Evolutionary conservation across 768 basidiomycete species (phyloP).

Genomic region (Pleurotus cornucopiae): DNA sequence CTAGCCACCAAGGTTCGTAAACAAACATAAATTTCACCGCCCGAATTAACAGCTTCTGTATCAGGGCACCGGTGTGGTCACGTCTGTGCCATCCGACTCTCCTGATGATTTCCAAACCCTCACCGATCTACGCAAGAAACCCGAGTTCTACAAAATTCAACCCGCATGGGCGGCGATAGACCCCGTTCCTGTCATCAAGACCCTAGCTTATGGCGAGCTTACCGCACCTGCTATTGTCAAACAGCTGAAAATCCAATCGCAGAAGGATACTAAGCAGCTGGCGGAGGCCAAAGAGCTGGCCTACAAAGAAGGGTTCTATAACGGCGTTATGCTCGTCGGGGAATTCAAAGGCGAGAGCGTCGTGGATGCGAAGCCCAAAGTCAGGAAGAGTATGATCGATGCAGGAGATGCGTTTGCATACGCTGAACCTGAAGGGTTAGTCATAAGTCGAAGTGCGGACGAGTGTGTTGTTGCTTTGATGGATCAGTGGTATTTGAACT

Average conservation of each 20-base stretch:
- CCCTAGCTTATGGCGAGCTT: conserved; percentile 90
- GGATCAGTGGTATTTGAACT: conserved; percentile 99
- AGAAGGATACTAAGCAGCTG: conserved; percentile 90
- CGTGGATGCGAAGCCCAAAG: conserved; percentile 88
- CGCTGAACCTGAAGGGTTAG: conserved; percentile 90
- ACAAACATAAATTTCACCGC: not conserved
- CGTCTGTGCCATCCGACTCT: conserved; percentile 96
- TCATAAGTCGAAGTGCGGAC: conserved; percentile 88
- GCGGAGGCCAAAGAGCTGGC: conserved; percentile 96
- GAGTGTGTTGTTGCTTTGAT: conserved; percentile 97
- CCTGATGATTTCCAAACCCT: conserved; percentile 94
- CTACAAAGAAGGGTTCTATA: conserved; percentile 98
- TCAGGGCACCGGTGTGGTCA: conserved; percentile 95
- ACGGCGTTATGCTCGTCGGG: conserved; percentile 86
- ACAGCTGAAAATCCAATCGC: conserved; percentile 90
- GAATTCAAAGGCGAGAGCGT: conserved; percentile 87
- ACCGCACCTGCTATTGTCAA: conserved; percentile 81
- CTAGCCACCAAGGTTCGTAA: conserved; percentile 78
- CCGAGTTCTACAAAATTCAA: conserved; percentile 94
- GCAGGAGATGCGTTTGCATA: conserved; percentile 80
- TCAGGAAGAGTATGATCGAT: conserved; percentile 79
- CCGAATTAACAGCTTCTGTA: not conserved
- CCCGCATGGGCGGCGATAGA: conserved; percentile 82
- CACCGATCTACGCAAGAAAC: conserved; percentile 90
- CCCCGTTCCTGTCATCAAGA: conserved; percentile 82